Evolutionary conservation across 768 basidiomycete genomes (phyloP).

Genomic region (Macrolepiota albuminosa): DNA sequence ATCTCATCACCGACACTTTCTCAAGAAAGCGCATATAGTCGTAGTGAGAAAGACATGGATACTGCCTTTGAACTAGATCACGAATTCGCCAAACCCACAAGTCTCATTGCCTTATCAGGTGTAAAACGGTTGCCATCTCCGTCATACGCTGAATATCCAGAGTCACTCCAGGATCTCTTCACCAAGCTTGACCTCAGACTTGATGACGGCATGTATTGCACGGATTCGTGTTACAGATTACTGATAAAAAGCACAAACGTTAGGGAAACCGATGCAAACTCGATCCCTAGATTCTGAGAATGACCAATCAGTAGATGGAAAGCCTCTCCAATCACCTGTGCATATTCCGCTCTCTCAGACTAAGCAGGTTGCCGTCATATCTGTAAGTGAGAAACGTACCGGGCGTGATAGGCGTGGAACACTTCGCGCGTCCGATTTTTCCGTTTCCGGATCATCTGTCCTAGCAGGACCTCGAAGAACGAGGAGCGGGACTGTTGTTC

Average conservation of each 20-base stretch:
- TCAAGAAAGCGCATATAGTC: constrained; percentile 11
- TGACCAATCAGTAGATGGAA: neutral
- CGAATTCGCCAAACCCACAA: neutral
- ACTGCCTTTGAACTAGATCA: neutral
- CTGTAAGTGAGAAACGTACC: constrained; percentile 10
- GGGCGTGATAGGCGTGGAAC: constrained; percentile 40
- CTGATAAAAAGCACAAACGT: neutral
- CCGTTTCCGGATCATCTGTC: constrained; percentile 11
- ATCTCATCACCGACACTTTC: constrained; percentile 36
- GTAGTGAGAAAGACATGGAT: neutral
- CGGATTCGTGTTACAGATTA: neutral
- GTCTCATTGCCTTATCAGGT: neutral
- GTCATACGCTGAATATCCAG: neutral
- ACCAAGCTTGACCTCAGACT: constrained; percentile 13
- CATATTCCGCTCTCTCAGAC: constrained; percentile 10
- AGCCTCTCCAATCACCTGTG: constrained; percentile 11
- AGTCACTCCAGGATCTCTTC: constrained; percentile 15
- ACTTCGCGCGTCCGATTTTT: constrained; percentile 45
- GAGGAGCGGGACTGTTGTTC: constrained; percentile 45
- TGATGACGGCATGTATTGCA: constrained; percentile 7
- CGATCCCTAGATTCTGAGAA: constrained; percentile 13
- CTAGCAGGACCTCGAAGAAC: constrained; percentile 30
- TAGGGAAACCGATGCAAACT: constrained; percentile 6
- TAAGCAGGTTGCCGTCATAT: neutral
- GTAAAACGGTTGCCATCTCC: neutral